Evolutionary conservation across 1,139 yeast species (phyloP).

Genomic region (Geotrichum reessii): DNA sequence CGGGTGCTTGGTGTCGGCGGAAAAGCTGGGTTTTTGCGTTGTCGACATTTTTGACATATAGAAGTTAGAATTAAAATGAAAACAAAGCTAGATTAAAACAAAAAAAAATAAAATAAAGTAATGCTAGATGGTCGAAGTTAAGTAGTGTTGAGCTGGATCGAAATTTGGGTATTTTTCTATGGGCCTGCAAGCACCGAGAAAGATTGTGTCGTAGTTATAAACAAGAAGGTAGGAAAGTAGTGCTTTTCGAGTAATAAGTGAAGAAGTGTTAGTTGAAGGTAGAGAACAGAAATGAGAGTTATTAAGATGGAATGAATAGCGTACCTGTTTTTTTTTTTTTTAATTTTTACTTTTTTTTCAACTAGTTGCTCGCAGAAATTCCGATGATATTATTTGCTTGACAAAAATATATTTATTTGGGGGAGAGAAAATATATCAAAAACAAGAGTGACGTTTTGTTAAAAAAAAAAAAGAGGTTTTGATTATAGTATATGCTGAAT

Average conservation of each 20-base stretch:
- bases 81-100: background rate
- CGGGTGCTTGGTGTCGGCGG: background rate
- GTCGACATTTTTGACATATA: background rate
- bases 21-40: background rate
- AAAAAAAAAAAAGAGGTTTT: no score
- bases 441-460: no score
- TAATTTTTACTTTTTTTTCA: background rate
- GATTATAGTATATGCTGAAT: no score
- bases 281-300: background rate
- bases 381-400: no score
- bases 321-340: background rate
- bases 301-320: background rate
- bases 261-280: background rate
- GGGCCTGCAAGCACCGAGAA: background rate
- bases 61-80: background rate
- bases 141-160: background rate
- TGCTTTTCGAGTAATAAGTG: background rate
- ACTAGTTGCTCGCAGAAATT: no score
- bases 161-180: background rate
- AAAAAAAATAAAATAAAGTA: background rate
- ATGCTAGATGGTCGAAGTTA: background rate
- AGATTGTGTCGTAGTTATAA: background rate
- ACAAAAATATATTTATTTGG: no score
- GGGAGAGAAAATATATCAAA: background rate
- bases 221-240: no score